phyloP scores from a whole-genome alignment of 768 basidiomycete genomes.

The Russula sp. region DNA sequence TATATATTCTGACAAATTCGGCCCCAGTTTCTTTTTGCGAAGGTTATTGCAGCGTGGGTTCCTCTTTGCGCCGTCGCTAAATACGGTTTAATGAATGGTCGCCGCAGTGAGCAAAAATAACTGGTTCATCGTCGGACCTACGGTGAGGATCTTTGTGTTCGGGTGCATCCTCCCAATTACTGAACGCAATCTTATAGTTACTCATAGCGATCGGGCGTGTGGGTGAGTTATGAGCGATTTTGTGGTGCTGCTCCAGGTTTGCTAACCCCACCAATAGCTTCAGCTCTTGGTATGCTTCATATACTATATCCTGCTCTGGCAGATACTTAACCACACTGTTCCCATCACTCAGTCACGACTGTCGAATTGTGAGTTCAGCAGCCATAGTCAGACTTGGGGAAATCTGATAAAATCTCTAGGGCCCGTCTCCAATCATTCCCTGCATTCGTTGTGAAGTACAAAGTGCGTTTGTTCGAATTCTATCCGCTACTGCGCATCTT shows the following conservation, averaged over 20 bases:
- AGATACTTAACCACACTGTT: not conserved
- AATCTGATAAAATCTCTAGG: slow-evolving; percentile 1
- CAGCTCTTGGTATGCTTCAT: slow-evolving; percentile 17
- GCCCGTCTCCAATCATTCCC: slow-evolving; percentile 10
- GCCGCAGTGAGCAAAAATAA: slow-evolving; percentile 23
- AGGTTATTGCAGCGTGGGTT: slow-evolving; percentile 16
- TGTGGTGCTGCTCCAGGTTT: not conserved
- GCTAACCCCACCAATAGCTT: slow-evolving; percentile 9
- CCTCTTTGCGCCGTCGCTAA: not conserved
- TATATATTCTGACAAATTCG: not conserved
- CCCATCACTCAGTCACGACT: slow-evolving; percentile 12
- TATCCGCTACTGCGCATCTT: not conserved
- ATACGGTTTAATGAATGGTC: not conserved
- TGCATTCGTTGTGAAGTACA: slow-evolving; percentile 1
- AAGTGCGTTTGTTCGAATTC: not conserved
- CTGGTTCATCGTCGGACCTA: slow-evolving; percentile 15
- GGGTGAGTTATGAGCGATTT: slow-evolving; percentile 7
- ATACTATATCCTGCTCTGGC: not conserved
- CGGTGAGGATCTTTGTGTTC: slow-evolving; percentile 8
- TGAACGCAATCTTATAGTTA: slow-evolving; percentile 7
- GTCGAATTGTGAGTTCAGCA: slow-evolving; percentile 10
- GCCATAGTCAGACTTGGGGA: not conserved
- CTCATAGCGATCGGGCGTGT: slow-evolving; percentile 12
- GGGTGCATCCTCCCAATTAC: not conserved
- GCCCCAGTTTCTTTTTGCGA: slow-evolving; percentile 18